These are phyloP conservation scores for Cryptococcus maquisensis DNA, from an alignment of 1,284 basidiomycete genomes.

Conservation along the genomic window DNA sequence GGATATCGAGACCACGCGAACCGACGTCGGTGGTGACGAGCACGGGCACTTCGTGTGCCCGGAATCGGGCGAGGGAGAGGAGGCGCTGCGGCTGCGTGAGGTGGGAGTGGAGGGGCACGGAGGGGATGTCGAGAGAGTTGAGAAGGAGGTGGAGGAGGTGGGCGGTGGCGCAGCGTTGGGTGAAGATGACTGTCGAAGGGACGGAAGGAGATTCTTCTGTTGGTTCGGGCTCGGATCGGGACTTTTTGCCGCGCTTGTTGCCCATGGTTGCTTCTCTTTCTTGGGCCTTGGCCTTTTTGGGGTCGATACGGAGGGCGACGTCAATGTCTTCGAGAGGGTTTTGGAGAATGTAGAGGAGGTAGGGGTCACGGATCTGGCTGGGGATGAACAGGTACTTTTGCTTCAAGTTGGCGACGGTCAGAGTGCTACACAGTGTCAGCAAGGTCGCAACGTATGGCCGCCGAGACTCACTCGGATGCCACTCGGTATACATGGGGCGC, in stretches of 20 bases:
- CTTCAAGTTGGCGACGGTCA: constrained; percentile 78
- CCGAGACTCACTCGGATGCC: constrained; percentile 62
- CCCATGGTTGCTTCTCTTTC: not conserved
- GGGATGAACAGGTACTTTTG: constrained; percentile 92
- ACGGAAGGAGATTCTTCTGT: constrained; percentile 55
- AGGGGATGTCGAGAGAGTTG: constrained; percentile 73
- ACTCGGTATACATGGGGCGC: constrained; percentile 85
- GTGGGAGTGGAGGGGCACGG: constrained; percentile 86
- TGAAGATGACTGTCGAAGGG: constrained; percentile 93
- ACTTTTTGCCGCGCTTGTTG: constrained; percentile 20
- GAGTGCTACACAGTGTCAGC: constrained; percentile 55
- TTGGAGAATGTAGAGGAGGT: constrained; percentile 84
- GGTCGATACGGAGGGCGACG: constrained; percentile 27
- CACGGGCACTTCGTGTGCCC: constrained; percentile 80
- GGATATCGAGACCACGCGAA: constrained; percentile 88
- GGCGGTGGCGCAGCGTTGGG: constrained; percentile 77
- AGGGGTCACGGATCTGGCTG: constrained; percentile 88
- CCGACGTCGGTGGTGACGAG: constrained; percentile 94
- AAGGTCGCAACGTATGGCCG: not conserved
- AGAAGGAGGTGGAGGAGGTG: constrained; percentile 82
- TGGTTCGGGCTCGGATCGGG: constrained; percentile 27
- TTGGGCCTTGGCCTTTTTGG: constrained; percentile 31
- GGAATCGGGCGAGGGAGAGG: constrained; percentile 78
- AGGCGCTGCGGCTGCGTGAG: constrained; percentile 83
- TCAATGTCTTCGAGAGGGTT: constrained; percentile 75